Conservation (phyloP, 192 early-diverging fungal species). For the Phlyctochytrium arcticum region DNA sequence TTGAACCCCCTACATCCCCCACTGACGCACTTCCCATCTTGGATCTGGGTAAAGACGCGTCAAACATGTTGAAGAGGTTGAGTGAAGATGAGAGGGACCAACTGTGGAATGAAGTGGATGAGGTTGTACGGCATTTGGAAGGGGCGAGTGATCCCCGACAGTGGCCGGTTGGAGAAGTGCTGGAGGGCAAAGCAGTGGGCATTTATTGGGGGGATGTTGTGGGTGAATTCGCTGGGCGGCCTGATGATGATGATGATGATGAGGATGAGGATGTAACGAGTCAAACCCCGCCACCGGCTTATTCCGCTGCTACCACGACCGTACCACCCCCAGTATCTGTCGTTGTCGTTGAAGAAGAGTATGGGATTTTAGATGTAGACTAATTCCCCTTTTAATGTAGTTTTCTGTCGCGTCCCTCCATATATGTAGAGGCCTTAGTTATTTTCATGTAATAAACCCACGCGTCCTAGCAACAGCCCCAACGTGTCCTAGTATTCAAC, state of each 20-base stretch:
- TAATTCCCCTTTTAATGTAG: too few species aligned
- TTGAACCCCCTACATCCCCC: neutral
- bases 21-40: neutral
- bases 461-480: too few species aligned
- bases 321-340: too few species aligned
- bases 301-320: too few species aligned
- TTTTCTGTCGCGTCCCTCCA: too few species aligned
- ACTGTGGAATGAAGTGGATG: slow-evolving; percentile 28
- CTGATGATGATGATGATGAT: neutral
- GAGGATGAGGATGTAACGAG: neutral
- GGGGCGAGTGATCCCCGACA: slow-evolving; percentile 25
- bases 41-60: neutral
- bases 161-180: slow-evolving; percentile 1
- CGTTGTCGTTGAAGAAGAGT: too few species aligned
- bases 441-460: too few species aligned
- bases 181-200: slow-evolving; percentile 20
- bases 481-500: too few species aligned
- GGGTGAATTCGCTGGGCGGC: slow-evolving; percentile 19
- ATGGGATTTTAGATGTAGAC: too few species aligned
- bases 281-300: too few species aligned
- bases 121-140: slow-evolving; percentile 11
- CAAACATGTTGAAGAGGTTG: neutral
- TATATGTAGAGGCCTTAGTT: too few species aligned
- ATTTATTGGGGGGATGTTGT: slow-evolving; percentile 24
- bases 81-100: neutral